Evolutionary conservation across 495 filamentous ascomycete species (phyloP).

Genomic region (Collariella sp.): DNA sequence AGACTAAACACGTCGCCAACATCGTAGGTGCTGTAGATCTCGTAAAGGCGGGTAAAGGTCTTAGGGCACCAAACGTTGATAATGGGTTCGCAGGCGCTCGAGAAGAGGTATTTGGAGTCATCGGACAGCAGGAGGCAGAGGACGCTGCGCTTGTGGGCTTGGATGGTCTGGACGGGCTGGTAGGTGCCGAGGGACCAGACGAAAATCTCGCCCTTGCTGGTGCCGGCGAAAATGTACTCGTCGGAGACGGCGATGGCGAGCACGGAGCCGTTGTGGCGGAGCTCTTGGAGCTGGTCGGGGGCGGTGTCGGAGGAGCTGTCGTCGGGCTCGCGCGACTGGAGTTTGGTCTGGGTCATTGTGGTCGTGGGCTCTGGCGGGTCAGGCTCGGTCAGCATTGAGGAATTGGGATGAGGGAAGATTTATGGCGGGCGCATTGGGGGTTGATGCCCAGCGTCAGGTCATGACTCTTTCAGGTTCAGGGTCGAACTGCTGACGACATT

Average conservation of each 20-base stretch:
- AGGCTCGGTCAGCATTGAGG: background rate
- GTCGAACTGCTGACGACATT: constrained; percentile 11
- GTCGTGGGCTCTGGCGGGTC: background rate
- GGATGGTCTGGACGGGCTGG: constrained; percentile 62
- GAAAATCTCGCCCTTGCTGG: constrained; percentile 84
- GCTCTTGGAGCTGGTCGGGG: constrained; percentile 56
- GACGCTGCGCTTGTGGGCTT: constrained; percentile 84
- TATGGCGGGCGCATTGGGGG: background rate
- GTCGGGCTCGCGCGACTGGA: constrained; percentile 26
- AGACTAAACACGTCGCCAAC: constrained; percentile 94
- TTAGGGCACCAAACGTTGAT: constrained; percentile 63
- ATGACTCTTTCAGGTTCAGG: background rate
- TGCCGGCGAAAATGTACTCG: constrained; percentile 69
- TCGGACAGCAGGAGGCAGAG: constrained; percentile 72
- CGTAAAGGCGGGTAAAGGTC: constrained; percentile 53
- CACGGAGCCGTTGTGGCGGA: constrained; percentile 64
- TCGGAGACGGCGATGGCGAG: constrained; percentile 60
- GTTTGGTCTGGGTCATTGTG: constrained; percentile 32
- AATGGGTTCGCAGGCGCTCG: constrained; percentile 86
- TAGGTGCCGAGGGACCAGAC: constrained; percentile 85
- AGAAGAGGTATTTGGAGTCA: constrained; percentile 72
- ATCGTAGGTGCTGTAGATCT: constrained; percentile 88
- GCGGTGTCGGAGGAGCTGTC: constrained; percentile 32
- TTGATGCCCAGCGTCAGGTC: background rate
- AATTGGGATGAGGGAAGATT: background rate